phyloP scores from a whole-genome alignment of 2,329 filamentous ascomycete species.

The Arthrobotrys entomopaga region DNA sequence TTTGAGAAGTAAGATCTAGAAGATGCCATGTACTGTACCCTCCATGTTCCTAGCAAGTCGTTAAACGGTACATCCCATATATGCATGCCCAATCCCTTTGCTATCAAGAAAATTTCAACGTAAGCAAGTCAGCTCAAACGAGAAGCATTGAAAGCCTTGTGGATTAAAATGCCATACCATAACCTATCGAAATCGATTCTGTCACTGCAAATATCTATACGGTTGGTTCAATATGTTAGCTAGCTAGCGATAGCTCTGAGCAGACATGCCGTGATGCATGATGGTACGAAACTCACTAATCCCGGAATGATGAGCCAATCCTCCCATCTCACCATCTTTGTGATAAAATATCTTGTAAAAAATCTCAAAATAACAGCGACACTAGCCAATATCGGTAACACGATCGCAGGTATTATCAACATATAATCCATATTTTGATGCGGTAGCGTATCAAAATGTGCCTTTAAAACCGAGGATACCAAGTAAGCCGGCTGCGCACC shows the following conservation, averaged over 20 bases:
- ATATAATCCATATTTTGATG: slow-evolving; percentile 21
- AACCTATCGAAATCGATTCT: slow-evolving; percentile 14
- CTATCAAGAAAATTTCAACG: neutral
- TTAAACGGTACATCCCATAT: slow-evolving; percentile 41
- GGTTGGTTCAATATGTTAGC: no score
- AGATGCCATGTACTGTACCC: slow-evolving; percentile 12
- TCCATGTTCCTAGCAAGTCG: slow-evolving; percentile 10
- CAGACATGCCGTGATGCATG: neutral
- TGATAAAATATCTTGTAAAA: slow-evolving; percentile 46
- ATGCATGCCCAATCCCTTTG: slow-evolving; percentile 20
- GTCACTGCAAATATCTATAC: slow-evolving; percentile 25
- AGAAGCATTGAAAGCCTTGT: neutral
- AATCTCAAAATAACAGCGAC: slow-evolving; percentile 34
- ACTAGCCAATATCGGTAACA: slow-evolving; percentile 17
- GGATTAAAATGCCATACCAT: slow-evolving; percentile 8
- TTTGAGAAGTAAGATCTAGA: no score
- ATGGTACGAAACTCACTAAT: slow-evolving; percentile 9
- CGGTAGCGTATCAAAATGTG: slow-evolving; percentile 24
- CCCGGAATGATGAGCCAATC: slow-evolving; percentile 50
- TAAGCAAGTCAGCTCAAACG: neutral
- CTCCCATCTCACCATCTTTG: slow-evolving; percentile 36
- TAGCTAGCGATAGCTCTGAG: no score
- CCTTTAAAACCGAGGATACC: slow-evolving; percentile 16
- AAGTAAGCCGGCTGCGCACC: slow-evolving; percentile 25
- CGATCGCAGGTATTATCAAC: slow-evolving; percentile 28